phyloP scores from a whole-genome alignment of 1,284 basidiomycete genomes.

The Tilletia setariae region DNA sequence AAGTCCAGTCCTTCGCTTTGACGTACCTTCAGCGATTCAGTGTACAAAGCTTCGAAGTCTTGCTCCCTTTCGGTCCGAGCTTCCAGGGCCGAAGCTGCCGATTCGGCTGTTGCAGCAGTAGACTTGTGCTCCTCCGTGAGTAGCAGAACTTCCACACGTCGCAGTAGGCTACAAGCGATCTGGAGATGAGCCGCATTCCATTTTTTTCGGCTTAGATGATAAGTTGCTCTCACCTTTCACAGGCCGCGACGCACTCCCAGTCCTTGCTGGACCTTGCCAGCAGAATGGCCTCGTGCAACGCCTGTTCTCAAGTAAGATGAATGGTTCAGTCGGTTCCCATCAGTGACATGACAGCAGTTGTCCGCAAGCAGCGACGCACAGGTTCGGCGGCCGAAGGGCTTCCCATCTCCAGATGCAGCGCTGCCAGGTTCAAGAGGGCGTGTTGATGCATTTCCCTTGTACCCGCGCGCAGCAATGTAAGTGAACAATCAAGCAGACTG shows the following conservation, averaged over 20 bases:
- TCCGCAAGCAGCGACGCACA: background rate
- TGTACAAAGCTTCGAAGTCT: background rate
- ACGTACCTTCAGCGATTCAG: background rate
- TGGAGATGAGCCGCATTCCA: background rate
- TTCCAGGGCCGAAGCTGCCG: background rate
- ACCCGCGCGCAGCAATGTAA: background rate
- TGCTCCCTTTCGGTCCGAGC: background rate
- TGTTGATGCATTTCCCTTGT: conserved; percentile 12
- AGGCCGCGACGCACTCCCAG: conserved; percentile 11
- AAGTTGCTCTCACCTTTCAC: conserved; percentile 2
- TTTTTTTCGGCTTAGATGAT: background rate
- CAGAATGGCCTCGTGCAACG: conserved; percentile 6
- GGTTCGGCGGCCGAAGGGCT: conserved; percentile 5
- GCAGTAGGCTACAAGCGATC: background rate
- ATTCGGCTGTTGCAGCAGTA: background rate
- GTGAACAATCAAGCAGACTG: background rate
- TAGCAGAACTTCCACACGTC: background rate
- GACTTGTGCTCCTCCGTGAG: background rate
- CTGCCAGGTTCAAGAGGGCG: conserved; percentile 4
- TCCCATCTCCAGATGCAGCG: conserved; percentile 1
- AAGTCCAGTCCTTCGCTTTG: no score
- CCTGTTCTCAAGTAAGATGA: background rate
- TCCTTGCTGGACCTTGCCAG: background rate
- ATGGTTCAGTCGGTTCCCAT: background rate
- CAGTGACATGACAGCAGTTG: background rate